A percentile compares a stretch with the other conserved stretches of the same genome.
Evolutionary conservation across 768 basidiomycete species (phyloP).

Genomic region (Krasilnikovozyma curviuscula): DNA sequence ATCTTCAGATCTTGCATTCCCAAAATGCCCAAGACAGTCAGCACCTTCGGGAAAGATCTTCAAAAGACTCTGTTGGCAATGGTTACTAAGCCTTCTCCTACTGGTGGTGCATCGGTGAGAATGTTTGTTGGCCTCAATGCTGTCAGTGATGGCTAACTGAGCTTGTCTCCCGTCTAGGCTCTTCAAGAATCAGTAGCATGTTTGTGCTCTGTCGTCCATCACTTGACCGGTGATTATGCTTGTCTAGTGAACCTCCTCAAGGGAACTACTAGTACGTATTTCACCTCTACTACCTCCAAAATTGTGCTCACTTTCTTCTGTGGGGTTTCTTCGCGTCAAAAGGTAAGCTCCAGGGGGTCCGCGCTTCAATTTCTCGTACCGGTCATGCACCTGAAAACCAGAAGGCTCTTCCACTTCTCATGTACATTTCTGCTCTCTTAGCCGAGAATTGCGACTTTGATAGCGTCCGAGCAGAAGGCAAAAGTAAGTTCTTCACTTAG

Average conservation of each 20-base stretch:
- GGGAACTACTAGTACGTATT: constrained; percentile 55
- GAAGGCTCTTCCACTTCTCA: constrained; percentile 33
- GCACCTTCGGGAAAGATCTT: constrained; percentile 70
- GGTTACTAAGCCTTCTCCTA: constrained; percentile 78
- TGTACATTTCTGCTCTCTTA: constrained; percentile 66
- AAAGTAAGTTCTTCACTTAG: constrained; percentile 32
- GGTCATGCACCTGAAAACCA: constrained; percentile 12
- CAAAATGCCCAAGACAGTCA: constrained; percentile 70
- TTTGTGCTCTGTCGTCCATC: constrained; percentile 63
- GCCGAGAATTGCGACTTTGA: constrained; percentile 84
- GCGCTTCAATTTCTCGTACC: too few relatives aligned
- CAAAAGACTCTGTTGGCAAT: constrained; percentile 67
- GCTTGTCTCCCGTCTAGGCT: constrained; percentile 32
- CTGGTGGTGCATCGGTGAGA: constrained; percentile 25
- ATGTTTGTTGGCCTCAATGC: background rate
- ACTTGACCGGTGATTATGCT: constrained; percentile 69
- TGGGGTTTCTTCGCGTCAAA: background rate
- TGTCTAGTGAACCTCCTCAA: constrained; percentile 60
- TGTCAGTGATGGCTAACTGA: background rate
- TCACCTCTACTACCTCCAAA: constrained; percentile 27
- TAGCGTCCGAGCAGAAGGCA: constrained; percentile 40
- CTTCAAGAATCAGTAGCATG: constrained; percentile 85
- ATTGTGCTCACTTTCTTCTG: background rate
- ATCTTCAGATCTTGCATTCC: constrained; percentile 73
- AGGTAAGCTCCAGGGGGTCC: constrained; percentile 33